Conservation (phyloP, 768 basidiomycete species). For the Kwoniella botswanensis region DNA sequence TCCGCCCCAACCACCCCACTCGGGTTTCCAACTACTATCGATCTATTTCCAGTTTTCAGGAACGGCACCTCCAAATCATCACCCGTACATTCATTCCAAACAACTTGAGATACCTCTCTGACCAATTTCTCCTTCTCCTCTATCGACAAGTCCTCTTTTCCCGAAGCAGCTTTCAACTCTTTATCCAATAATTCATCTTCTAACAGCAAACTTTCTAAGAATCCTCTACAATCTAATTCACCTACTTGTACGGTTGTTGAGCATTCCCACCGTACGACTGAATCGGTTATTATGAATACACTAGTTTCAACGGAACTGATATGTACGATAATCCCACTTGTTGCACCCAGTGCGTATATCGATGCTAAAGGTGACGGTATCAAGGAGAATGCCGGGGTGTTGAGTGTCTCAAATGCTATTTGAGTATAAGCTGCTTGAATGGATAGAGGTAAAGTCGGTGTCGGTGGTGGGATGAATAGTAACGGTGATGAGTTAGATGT, state of each 20-base stretch:
- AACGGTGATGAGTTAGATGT: constrained; percentile 48
- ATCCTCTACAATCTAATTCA: constrained; percentile 41
- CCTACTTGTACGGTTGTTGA: constrained; percentile 44
- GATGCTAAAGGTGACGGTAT: constrained; percentile 49
- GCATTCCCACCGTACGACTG: constrained; percentile 49
- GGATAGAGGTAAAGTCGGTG: constrained; percentile 42
- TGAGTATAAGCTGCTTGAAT: constrained; percentile 48
- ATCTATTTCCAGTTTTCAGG: constrained; percentile 16
- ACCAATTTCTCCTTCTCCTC: constrained; percentile 35
- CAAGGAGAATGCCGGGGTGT: constrained; percentile 48
- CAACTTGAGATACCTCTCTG: constrained; percentile 37
- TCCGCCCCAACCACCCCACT: constrained; percentile 27
- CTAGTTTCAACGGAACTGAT: constrained; percentile 36
- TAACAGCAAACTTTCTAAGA: constrained; percentile 38
- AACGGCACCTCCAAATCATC: constrained; percentile 46
- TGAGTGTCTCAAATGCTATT: constrained; percentile 53
- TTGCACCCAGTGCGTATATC: constrained; percentile 49
- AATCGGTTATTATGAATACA: constrained; percentile 46
- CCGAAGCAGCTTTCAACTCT: constrained; percentile 26
- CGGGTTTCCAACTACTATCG: constrained; percentile 14
- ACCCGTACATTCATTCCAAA: constrained; percentile 45
- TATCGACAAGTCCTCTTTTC: constrained; percentile 5
- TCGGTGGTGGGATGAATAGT: constrained; percentile 49
- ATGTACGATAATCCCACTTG: constrained; percentile 51
- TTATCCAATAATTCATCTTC: constrained; percentile 33